Base-by-base conservation (phyloP, 495 filamentous ascomycete species). In the Talaromyces liani region DNA sequence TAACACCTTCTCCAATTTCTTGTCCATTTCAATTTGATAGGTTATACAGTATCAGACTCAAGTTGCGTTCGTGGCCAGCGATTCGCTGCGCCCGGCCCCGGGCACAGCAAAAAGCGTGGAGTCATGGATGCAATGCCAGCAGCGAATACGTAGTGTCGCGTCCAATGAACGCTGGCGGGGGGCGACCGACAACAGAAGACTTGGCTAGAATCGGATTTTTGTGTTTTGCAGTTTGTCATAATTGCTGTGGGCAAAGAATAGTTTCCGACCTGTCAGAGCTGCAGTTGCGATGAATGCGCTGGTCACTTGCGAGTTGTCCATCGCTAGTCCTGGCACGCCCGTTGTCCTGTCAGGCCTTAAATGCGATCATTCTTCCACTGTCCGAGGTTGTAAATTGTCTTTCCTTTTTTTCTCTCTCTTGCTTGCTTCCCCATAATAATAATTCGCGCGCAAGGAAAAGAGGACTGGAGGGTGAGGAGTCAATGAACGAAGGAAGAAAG, bases 291-390 rank as follows among this genome's bases (percentile, higher is more conserved):
- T 60, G 39, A 49, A 62, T 65, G 63, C 57, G 63, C 58, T 65
- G 63, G 63, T 61, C 63, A 65, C 22, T 60, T 64, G 62, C 62
- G 55, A 58, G 54, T 64, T 58, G 62, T 59, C 22, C 34, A 36
- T 63, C 61, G 31, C 22, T 20, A 41, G 22, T n/a, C n/a, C 54
- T 57, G 31, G 55, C 29, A 29, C 24, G 34, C 54, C 22, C 18
- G 24, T n/a, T 60, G 36, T 61, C 63, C 3, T 14, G 22, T 49
- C 36, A 4, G 9, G 33, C 45, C 33, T 31, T 61, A 54, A 65
- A 39, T 22, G 7, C 41, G 47, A 24, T 41, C 45, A 20, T 33
- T 47, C 29, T 18, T 31, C 41, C 45, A 10, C 53, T 12, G 22
- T 14, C 51, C 18, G 10, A 24, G 20, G n/a, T 24, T 5, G 18